Evolutionary conservation across 78 protist species (phyloP), one percentile per base, ranked within the genome.

Genomic region (Dictyostelium firmibasis): DNA sequence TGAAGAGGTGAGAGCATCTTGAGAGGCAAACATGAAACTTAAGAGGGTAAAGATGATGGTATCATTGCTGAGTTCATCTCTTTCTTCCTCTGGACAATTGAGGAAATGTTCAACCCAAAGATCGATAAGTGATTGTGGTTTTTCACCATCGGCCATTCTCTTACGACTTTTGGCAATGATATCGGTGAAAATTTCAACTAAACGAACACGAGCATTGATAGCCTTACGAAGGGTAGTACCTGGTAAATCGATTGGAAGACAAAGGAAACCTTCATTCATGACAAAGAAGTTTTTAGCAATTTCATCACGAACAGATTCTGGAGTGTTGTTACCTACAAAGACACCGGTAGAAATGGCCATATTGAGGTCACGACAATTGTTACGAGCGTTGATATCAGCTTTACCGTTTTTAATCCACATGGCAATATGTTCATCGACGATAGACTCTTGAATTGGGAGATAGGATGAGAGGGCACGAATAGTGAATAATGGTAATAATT

Each of bases 1-100:
- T 33, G 96, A 82, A 3, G 97, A 82, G 3, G 98, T 83, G 72
- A 93, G 72, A 29, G 98, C 98, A 84, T 96, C 98, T 77, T 94
- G 97, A 18, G 89, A 67, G 72, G 98, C 98, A 93, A 96, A 96
- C 92, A 96, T 81, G 81, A 96, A 96, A 53, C 82, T 69, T 8
- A 96, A 82, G 18, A 91, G 69, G 7, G 86, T 85, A 27, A 62
- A 83, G 31, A 69, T 81, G 41, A 81, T 81, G 38, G 79, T 76
- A 43, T 92, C 85, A 27, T 86, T 84, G 6, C 64, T 70, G 70
- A 78, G 82, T 64, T 81, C 94, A 64, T 86, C 88, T 77, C 76
- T 67, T 60, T 84, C 83, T 11, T 47, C 92, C 31, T 91, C 93
- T 16, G 83, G 89, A 25, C 83, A 83, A 23, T 38, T 20, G 6